Conservation (phyloP, 2,329 filamentous ascomycete species). For the Botryotinia convoluta region DNA sequence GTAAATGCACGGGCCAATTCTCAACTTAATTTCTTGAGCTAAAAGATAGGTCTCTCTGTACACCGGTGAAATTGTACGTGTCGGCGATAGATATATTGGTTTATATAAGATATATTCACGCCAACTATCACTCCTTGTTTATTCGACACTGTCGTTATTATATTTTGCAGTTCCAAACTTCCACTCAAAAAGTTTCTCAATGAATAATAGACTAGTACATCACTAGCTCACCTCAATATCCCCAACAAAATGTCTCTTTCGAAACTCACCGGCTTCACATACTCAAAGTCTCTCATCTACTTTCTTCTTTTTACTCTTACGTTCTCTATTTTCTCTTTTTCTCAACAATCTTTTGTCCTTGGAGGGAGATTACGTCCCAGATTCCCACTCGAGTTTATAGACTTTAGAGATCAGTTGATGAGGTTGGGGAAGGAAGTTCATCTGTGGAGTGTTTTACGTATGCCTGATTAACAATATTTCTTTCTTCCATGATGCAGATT, state of each 20-base stretch:
- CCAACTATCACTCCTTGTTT: background rate
- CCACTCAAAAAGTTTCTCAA: background rate
- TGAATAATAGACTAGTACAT: background rate
- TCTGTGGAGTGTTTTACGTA: conserved; percentile 17
- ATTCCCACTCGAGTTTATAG: background rate
- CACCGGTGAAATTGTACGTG: background rate
- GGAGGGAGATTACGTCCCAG: background rate
- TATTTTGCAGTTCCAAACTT: no score
- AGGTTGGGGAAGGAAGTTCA: conserved; percentile 6
- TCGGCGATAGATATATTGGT: background rate
- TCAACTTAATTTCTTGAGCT: background rate
- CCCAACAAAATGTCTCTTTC: conserved; percentile 3
- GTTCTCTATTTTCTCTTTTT: conserved; percentile 7
- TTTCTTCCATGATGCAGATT: background rate
- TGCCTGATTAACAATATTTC: background rate
- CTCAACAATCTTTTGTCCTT: background rate
- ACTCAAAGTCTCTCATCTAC: background rate
- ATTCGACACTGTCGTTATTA: background rate
- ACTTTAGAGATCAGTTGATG: conserved; percentile 4
- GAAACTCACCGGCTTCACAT: conserved; percentile 1
- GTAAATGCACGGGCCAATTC: background rate
- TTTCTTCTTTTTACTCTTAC: conserved; percentile 3
- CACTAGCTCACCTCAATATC: background rate
- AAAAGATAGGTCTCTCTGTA: background rate
- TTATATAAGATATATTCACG: background rate